Base-by-base conservation (phyloP, 2,329 filamentous ascomycete species). In the Alternaria triticimaculans region DNA sequence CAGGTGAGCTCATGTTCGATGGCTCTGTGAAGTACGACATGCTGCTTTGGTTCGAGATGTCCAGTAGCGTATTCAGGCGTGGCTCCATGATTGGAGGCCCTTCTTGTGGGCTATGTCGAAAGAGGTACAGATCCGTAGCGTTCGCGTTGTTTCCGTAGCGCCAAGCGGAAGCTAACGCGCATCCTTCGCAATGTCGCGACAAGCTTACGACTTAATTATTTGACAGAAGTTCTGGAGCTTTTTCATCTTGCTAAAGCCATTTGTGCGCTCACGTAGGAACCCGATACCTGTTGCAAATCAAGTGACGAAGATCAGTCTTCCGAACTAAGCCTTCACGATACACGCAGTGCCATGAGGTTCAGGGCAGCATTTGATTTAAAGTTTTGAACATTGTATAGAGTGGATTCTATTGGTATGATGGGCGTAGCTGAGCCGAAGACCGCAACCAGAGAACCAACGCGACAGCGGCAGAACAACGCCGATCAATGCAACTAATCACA, bases 31-130 rank as follows among this genome's bases (percentile, higher is more conserved):
- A 54, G 20, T 37, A 63, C 1, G 50, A 26, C 25, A 50, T 63
- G 26, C 54, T 41, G 20, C n/a, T 51, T 18, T 60, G 60, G 50
- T 26, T 60, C 15, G 60, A 60, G n/a, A 55, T 51, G 45, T 63
- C 60, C 43, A 50, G 56, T 33, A 63, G 28, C 48, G 56, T 57
- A 60, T 55, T 55, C 50, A 63, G 56, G 50, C 60, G 56, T 26
- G 60, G 56, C 56, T 60, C 50, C 60, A 63, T 63, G 60, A 63
- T 60, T 63, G 60, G 60, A 63, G 50, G 50, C 44, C 54, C 21
- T 18, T 25, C 30, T 63, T 20, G 56, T 60, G 56, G 43, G 46
- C 56, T 50, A 48, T 44, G 49, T 63, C 55, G 56, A 60, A 63
- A 60, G 30, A 48, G 55, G 56, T 26, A 55, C 56, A 63, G 44